Conservation (phyloP, 2,329 filamentous ascomycete genomes). For the Xylariaceae sp. region DNA sequence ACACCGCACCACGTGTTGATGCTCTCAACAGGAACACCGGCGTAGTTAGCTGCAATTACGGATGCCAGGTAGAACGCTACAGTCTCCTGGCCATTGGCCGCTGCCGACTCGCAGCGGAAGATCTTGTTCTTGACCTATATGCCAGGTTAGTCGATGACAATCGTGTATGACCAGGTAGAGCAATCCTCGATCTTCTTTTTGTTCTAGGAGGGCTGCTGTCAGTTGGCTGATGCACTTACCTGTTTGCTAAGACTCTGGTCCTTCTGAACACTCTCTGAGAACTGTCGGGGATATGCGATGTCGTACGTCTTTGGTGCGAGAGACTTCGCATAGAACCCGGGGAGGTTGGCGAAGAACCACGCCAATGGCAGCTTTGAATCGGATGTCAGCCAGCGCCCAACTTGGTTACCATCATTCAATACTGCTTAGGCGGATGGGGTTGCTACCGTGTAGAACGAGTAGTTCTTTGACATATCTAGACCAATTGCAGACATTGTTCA, state of each 20-base stretch:
- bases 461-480: constrained; percentile 20
- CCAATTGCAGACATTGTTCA: constrained; percentile 11
- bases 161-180: constrained; percentile 1
- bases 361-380: constrained; percentile 16
- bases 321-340: constrained; percentile 12
- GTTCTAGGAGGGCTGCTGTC: not conserved
- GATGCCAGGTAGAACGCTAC: constrained; percentile 21
- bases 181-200: not conserved
- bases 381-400: not conserved
- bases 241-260: constrained; percentile 16
- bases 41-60: constrained; percentile 44
- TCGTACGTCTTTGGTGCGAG: constrained; percentile 12
- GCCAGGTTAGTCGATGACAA: not conserved
- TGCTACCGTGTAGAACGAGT: constrained; percentile 23
- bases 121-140: constrained; percentile 22
- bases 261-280: constrained; percentile 13
- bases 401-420: not conserved
- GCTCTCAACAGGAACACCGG: constrained; percentile 33
- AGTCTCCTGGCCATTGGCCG: constrained; percentile 20
- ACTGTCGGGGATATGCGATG: constrained; percentile 12
- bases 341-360: constrained; percentile 11
- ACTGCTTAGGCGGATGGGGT: not conserved
- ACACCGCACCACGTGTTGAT: constrained; percentile 38
- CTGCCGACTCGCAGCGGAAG: constrained; percentile 17
- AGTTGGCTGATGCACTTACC: constrained; percentile 8